Percentiles rank a stretch among this genome's conserved stretches.
phyloP scores from a whole-genome alignment of 352 stramenopile species.

The Pythium pyrilobum region DNA sequence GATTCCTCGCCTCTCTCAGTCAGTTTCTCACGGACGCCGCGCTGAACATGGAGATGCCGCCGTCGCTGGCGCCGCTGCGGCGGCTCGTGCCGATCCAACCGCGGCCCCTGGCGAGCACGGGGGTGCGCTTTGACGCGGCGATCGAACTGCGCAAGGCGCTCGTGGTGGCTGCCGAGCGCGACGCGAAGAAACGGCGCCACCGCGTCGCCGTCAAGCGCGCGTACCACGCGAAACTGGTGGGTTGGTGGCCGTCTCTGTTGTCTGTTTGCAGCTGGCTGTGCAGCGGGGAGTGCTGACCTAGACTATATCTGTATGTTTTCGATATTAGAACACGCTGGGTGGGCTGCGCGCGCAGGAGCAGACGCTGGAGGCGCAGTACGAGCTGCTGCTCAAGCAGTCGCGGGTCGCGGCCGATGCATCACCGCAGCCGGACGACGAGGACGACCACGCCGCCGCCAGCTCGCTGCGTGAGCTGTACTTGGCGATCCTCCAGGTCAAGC shows the following conservation, averaged over 20 bases:
- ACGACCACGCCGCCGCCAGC: neutral
- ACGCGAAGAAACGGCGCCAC: slow-evolving; percentile 11
- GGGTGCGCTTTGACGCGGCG: too few relatives aligned
- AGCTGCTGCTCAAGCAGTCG: neutral
- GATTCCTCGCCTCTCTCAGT: too few relatives aligned
- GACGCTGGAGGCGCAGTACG: slow-evolving; percentile 26
- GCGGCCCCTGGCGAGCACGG: neutral
- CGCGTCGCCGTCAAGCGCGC: slow-evolving; percentile 30
- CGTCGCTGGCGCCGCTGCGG: slow-evolving; percentile 6
- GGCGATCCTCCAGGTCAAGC: slow-evolving; percentile 25
- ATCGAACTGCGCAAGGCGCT: too few relatives aligned
- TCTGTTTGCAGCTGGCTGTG: too few relatives aligned
- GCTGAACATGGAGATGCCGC: too few relatives aligned
- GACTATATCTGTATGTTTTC: neutral
- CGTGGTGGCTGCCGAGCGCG: neutral
- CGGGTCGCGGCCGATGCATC: too few relatives aligned
- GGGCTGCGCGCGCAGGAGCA: slow-evolving; percentile 26
- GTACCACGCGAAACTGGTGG: slow-evolving; percentile 29
- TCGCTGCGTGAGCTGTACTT: slow-evolving; percentile 25
- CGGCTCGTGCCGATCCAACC: slow-evolving; percentile 20
- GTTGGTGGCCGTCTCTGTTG: too few relatives aligned
- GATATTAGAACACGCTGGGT: slow-evolving; percentile 25
- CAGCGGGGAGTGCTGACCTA: too few relatives aligned
- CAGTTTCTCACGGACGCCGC: too few relatives aligned
- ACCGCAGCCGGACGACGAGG: neutral